Evolutionary conservation across 306 rosid genomes (phyloP), one percentile per base, ranked within the genome.

Genomic region (Castanea mollissima): DNA sequence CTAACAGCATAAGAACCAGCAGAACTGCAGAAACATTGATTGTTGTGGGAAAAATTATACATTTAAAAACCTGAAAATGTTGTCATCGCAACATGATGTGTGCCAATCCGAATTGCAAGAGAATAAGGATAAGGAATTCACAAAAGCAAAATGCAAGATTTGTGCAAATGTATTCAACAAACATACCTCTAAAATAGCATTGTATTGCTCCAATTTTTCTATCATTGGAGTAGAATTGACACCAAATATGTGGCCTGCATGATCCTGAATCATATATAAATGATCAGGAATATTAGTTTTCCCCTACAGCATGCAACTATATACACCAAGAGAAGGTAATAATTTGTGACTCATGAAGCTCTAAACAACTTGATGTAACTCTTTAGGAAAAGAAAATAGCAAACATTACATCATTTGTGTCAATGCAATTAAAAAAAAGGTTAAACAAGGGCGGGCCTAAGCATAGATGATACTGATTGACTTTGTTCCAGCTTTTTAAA

Each of bases 231-330:
- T 76, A 29, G 99, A 95, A 85, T 95, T 93, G 76, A 95, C 97
- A 70, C 99, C 98, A 88, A 92, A 95, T 86, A 95, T 95, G 86
- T 92, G 99, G 46, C 99, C 99, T 6, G 98, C 98, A 71, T 95
- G 99, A 85, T 95, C 99, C 98, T 92, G 78, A 79, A 73, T 76
- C 84, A 55, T 41, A 79, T 34, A 83, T 16, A 79, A 52, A 71
- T 63, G 52, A 73, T 51, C 70, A 44, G n/a, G 2, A 68, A 68
- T 80, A 51, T 78, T 41, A 73, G 59, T 70, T 69, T 81, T 74
- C 63, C 51, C 27, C 31, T 55, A 49, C n/a, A 75, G 64, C 76
- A 25, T 20, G 71, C 46, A 67, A 18, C 31, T 23, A 16, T 71
- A 71, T 60, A 38, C 59, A 59, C 4, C 19, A 69, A 46, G 44